A percentile compares a stretch with the other conserved stretches of the same genome.
These are phyloP conservation scores for Centella asiatica DNA, from an alignment of 129 eudicot species.

Conservation along the genomic window DNA sequence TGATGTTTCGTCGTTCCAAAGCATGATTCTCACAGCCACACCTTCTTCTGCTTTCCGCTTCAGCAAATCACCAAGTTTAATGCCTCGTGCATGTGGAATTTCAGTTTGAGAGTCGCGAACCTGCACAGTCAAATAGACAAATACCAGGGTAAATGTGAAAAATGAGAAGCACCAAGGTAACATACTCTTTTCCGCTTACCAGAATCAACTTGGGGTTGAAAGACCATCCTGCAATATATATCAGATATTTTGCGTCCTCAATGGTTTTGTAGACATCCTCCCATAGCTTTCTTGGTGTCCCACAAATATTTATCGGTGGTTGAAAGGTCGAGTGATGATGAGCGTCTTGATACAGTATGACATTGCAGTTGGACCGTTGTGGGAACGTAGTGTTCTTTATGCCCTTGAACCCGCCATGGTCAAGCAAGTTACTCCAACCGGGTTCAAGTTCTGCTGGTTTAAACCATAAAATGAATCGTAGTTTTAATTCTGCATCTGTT, in stretches of 20 bases:
- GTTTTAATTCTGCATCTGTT: constrained; percentile 35
- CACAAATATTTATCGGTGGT: constrained; percentile 44
- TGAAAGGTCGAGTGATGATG: constrained; percentile 59
- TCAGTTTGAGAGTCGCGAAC: constrained; percentile 74
- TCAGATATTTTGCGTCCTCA: constrained; percentile 78
- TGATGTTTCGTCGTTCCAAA: constrained; percentile 95
- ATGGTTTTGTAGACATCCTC: constrained; percentile 79
- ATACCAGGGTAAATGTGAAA: background rate
- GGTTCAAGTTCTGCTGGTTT: constrained; percentile 68
- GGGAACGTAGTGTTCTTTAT: constrained; percentile 66
- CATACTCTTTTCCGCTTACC: constrained; percentile 36
- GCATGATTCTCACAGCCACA: constrained; percentile 72
- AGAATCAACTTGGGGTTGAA: constrained; percentile 77
- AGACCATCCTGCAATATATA: constrained; percentile 96
- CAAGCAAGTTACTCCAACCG: constrained; percentile 44
- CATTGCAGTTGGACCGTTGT: constrained; percentile 49
- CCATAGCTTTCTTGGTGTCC: constrained; percentile 64
- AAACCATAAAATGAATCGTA: constrained; percentile 73
- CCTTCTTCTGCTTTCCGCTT: constrained; percentile 94
- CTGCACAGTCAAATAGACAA: constrained; percentile 19
- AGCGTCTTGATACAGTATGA: constrained; percentile 77
- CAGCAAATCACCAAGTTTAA: constrained; percentile 67
- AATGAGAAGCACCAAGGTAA: background rate
- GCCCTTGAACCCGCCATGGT: constrained; percentile 50
- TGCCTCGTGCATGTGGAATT: constrained; percentile 78